A percentile compares a stretch with the other conserved stretches of the same genome.
Evolutionary conservation across 768 basidiomycete species (phyloP).

Genomic region (Tricholoma sp.): DNA sequence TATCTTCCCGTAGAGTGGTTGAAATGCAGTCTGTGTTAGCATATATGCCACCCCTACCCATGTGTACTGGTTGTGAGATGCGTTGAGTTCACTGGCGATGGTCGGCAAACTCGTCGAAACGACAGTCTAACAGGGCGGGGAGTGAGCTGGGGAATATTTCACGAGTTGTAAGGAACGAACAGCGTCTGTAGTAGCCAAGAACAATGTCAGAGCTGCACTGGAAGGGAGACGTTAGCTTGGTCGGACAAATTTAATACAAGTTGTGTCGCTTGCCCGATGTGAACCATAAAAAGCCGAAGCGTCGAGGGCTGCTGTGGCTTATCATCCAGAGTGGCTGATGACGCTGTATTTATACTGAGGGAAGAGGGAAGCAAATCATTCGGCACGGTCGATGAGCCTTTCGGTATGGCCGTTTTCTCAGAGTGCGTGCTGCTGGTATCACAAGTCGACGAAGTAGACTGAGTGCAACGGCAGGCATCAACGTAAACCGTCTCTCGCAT

Average conservation of each 20-base stretch:
- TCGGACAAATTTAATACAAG: background rate
- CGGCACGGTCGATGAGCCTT: background rate
- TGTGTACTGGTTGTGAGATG: constrained; percentile 69
- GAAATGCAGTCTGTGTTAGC: constrained; percentile 81
- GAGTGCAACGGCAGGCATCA: background rate
- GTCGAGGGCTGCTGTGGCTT: constrained; percentile 40
- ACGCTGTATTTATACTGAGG: constrained; percentile 23
- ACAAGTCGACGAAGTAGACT: background rate
- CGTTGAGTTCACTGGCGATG: constrained; percentile 63
- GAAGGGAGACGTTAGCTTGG: constrained; percentile 1
- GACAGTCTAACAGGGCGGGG: constrained; percentile 39
- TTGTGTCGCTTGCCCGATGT: constrained; percentile 55
- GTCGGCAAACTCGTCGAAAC: constrained; percentile 84
- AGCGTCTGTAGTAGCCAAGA: constrained; percentile 83
- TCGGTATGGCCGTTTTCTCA: background rate
- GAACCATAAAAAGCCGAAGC: constrained; percentile 52
- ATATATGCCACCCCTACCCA: constrained; percentile 86
- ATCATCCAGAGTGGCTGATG: constrained; percentile 26
- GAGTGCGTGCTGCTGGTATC: constrained; percentile 1
- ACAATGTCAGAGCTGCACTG: constrained; percentile 75
- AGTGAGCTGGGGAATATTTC: constrained; percentile 1
- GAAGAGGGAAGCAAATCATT: constrained; percentile 16
- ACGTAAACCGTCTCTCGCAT: background rate
- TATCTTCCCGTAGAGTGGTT: constrained; percentile 76
- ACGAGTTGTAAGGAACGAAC: constrained; percentile 29